These are phyloP conservation scores for Tremella mesenterica DNA, from an alignment of 768 basidiomycete genomes.

Conservation along the genomic window DNA sequence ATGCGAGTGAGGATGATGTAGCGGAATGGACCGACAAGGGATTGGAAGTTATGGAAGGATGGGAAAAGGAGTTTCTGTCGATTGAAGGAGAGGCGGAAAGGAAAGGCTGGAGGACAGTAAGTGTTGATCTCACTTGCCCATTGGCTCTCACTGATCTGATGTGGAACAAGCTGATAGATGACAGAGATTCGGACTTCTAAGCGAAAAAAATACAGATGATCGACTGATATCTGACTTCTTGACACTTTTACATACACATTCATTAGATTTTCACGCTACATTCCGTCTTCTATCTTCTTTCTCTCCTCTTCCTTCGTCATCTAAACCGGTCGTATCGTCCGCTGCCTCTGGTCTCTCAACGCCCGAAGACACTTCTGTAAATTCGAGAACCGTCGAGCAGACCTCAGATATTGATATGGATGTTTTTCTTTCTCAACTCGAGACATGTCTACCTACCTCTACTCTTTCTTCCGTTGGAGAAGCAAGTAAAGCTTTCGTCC, in stretches of 20 bases:
- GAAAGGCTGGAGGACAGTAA: constrained; percentile 55
- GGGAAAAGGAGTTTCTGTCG: constrained; percentile 56
- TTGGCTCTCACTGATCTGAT: neutral
- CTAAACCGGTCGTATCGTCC: too few species aligned
- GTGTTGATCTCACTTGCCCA: too few species aligned
- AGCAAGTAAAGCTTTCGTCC: constrained; percentile 53
- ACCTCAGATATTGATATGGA: too few species aligned
- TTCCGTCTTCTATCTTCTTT: constrained; percentile 70
- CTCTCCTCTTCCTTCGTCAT: constrained; percentile 38
- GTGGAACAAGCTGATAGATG: constrained; percentile 1
- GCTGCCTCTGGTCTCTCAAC: too few species aligned
- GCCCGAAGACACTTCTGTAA: too few species aligned
- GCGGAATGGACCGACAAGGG: constrained; percentile 58
- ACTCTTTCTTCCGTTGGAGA: constrained; percentile 22
- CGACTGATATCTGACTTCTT: constrained; percentile 60
- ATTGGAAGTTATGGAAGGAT: constrained; percentile 54
- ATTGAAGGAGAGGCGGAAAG: constrained; percentile 45
- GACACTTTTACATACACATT: constrained; percentile 61
- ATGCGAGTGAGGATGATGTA: constrained; percentile 57
- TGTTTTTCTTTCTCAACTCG: neutral
- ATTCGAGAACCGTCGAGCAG: too few species aligned
- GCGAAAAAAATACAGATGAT: constrained; percentile 56
- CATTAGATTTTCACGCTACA: constrained; percentile 79
- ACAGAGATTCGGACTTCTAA: constrained; percentile 68
- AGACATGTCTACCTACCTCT: neutral